A percentile compares a stretch with the other conserved stretches of the same genome.
These are phyloP conservation scores for Madurella fahalii DNA, from an alignment of 2,329 filamentous ascomycete genomes.

Conservation along the genomic window DNA sequence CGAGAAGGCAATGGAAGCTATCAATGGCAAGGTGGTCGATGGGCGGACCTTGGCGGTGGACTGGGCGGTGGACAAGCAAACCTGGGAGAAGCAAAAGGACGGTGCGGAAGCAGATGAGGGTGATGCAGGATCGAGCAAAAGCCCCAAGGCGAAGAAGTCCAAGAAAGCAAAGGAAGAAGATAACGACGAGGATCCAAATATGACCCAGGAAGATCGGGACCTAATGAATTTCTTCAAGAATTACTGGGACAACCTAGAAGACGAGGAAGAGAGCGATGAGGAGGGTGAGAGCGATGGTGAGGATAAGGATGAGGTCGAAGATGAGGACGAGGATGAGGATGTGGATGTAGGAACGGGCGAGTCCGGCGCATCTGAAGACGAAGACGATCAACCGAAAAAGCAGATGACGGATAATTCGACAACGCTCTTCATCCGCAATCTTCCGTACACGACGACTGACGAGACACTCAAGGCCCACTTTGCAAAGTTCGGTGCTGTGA, in stretches of 20 bases:
- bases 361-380: conserved; percentile 33
- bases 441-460: conserved; percentile 85
- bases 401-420: conserved; percentile 60
- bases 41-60: conserved; percentile 88
- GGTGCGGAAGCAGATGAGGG: conserved; percentile 37
- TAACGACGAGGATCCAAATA: conserved; percentile 31
- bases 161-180: conserved; percentile 39
- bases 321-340: conserved; percentile 36
- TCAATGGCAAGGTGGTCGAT: conserved; percentile 89
- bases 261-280: conserved; percentile 51
- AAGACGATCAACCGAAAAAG: conserved; percentile 34
- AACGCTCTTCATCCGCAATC: conserved; percentile 88
- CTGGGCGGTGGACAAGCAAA: conserved; percentile 90
- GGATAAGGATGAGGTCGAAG: conserved; percentile 34
- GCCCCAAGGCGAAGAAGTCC: conserved; percentile 29
- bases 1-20: conserved; percentile 74
- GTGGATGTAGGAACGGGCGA: conserved; percentile 46
- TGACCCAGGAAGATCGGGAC: conserved; percentile 37
- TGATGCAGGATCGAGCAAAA: conserved; percentile 33
- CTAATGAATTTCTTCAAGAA: conserved; percentile 56
- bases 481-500: conserved; percentile 76
- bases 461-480: conserved; percentile 82
- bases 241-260: conserved; percentile 54
- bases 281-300: conserved; percentile 37
- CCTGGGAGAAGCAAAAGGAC: conserved; percentile 64